Evolutionary conservation across 441 rosid genomes (phyloP).

Genomic region (Pelargonium myrrhifolium): DNA sequence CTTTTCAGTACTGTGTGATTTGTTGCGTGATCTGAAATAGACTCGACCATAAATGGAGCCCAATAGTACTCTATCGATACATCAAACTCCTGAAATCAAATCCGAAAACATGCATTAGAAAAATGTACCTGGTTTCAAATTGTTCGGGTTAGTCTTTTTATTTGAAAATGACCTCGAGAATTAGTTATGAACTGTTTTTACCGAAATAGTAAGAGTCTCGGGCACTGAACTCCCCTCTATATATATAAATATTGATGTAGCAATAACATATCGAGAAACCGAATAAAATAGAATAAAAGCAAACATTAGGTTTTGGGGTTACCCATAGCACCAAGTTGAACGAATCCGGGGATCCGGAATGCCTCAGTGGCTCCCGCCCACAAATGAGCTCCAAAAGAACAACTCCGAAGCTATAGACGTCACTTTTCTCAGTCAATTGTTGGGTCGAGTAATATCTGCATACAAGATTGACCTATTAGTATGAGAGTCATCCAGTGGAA

Average conservation of each 20-base stretch:
- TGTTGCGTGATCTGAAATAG: constrained; percentile 83
- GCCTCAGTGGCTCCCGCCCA: constrained; percentile 78
- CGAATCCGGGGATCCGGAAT: constrained; percentile 76
- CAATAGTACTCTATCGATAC: constrained; percentile 81
- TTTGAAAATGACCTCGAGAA: too few relatives aligned
- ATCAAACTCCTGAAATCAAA: constrained; percentile 55
- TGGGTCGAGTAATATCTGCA: constrained; percentile 77
- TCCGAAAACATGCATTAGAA: not conserved
- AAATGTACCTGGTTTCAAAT: not conserved
- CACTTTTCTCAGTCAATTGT: constrained; percentile 89
- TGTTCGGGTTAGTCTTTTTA: too few relatives aligned
- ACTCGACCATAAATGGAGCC: constrained; percentile 91
- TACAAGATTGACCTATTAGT: not conserved
- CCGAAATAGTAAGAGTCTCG: too few relatives aligned
- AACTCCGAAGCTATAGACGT: constrained; percentile 90
- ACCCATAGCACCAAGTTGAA: constrained; percentile 92
- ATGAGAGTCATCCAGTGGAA: not conserved
- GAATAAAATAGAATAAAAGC: too few relatives aligned
- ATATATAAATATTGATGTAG: not conserved
- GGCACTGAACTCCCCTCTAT: too few relatives aligned
- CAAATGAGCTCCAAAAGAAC: constrained; percentile 87
- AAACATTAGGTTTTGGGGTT: constrained; percentile 14
- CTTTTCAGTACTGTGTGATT: constrained; percentile 71
- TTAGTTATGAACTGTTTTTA: too few relatives aligned
- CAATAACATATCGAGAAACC: not conserved